These are phyloP conservation scores for Populus tomentosa DNA, from an alignment of 441 rosid genomes.

Conservation along the genomic window DNA sequence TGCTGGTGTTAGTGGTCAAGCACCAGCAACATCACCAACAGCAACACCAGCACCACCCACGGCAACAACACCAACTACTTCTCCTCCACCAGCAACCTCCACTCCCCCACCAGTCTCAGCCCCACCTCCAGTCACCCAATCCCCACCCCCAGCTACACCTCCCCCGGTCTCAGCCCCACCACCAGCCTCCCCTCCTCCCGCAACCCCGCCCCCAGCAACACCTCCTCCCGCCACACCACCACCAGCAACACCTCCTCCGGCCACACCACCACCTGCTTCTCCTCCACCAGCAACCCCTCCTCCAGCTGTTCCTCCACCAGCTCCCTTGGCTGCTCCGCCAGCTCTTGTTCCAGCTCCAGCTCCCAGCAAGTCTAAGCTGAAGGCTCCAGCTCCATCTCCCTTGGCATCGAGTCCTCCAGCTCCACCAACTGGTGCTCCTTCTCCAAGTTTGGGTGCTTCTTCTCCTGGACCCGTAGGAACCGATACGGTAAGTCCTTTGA, in stretches of 20 bases:
- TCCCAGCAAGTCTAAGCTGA: constrained; percentile 40
- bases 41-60: constrained; percentile 68
- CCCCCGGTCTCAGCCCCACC: constrained; percentile 28
- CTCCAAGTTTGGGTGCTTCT: constrained; percentile 31
- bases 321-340: constrained; percentile 39
- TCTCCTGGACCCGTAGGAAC: constrained; percentile 61
- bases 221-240: no score
- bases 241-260: no score
- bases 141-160: constrained; percentile 49
- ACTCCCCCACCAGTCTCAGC: constrained; percentile 29
- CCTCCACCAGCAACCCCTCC: constrained; percentile 20
- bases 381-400: constrained; percentile 56
- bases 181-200: constrained; percentile 27
- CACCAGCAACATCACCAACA: constrained; percentile 60
- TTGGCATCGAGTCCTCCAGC: constrained; percentile 44
- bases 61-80: constrained; percentile 10
- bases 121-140: constrained; percentile 1
- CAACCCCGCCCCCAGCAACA: constrained; percentile 17
- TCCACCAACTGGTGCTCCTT: constrained; percentile 52
- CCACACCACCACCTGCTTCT: no score
- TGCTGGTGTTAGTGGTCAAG: constrained; percentile 52
- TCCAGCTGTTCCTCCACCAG: constrained; percentile 40
- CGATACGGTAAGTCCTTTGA: constrained; percentile 27
- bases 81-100: constrained; percentile 26
- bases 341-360: constrained; percentile 43